Evolutionary conservation across 768 basidiomycete genomes (phyloP).

Genomic region (Cubamyces lactineus): DNA sequence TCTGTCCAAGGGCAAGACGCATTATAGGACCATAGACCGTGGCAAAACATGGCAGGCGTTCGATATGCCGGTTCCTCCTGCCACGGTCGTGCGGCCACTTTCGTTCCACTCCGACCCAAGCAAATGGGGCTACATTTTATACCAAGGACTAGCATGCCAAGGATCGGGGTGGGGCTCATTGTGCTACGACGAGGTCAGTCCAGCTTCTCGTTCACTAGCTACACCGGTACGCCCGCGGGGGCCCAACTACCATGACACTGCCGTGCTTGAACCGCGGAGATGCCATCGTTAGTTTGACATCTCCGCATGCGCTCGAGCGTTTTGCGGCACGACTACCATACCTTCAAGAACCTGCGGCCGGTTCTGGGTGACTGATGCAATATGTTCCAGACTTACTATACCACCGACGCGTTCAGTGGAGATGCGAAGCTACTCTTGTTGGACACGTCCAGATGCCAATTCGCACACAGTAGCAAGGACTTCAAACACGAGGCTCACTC

Average conservation of each 20-base stretch:
- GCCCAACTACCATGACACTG: too few relatives aligned
- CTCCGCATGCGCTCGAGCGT: too few relatives aligned
- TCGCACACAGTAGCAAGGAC: constrained; percentile 84
- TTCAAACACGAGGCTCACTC: constrained; percentile 78
- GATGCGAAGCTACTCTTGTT: constrained; percentile 58
- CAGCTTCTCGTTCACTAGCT: constrained; percentile 2
- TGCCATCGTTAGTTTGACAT: too few relatives aligned
- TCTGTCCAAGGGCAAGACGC: constrained; percentile 69
- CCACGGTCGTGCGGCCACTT: constrained; percentile 64
- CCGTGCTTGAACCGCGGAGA: too few relatives aligned
- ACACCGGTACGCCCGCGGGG: too few relatives aligned
- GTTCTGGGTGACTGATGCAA: background rate
- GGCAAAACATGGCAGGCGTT: constrained; percentile 89
- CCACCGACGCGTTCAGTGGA: constrained; percentile 78
- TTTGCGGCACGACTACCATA: too few relatives aligned
- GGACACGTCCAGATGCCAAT: constrained; percentile 81
- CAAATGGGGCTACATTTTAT: constrained; percentile 76
- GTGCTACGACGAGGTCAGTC: constrained; percentile 75
- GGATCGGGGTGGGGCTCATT: constrained; percentile 48
- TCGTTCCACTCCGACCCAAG: constrained; percentile 83
- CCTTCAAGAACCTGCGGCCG: background rate
- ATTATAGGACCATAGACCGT: constrained; percentile 88
- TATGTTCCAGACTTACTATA: constrained; percentile 77
- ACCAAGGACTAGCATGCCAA: constrained; percentile 74
- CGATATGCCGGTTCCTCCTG: constrained; percentile 62